Base-by-base conservation (phyloP, 2,329 filamentous ascomycete genomes). In the Fusarium begoniae region DNA sequence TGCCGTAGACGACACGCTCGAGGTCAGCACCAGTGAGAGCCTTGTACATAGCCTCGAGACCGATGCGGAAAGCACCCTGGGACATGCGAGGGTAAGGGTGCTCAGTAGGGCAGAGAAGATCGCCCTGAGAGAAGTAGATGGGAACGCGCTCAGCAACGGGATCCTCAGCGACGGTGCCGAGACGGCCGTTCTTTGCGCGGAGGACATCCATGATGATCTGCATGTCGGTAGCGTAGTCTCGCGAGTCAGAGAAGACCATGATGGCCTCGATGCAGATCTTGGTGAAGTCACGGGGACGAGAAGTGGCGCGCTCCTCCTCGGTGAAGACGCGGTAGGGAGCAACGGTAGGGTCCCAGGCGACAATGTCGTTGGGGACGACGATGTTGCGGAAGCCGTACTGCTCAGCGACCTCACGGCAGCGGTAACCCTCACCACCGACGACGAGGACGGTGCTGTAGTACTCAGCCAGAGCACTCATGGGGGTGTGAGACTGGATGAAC, bases 241-340 rank as follows among this genome's bases (percentile, higher is more conserved):
- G 90, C 6, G 95, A 94, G 82, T 98, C 95, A 80, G 96, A 96
- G 86, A 95, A 97, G 20, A 97, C 93, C 80, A 98, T 92, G 40
- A 98, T 89, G 15, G 94, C 94, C 78, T 96, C 94, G 74, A 98
- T 92, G 77, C 93, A 94, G 60, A 95, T 87, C 84, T 93, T 90
- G 80, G 86, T 87, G 84, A 94, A 94, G 84, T 94, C 92, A 44
- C 90, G 89, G 20, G 92, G 92, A 54, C 88, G 88, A 47, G 92
- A 92, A 28, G 90, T 88, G 8, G 87, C 88, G 54, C 90, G 89
- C 83, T 94, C 92, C 40, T 85, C 82, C 7, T 83, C 79, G 2
- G 59, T 91, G 83, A 94, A 93, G 78, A 88, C 85, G 45, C 92
- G 90, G 82, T 97, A 97, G 2, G 95, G 95, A 89, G 92, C 97